Conservation (phyloP, 2,329 filamentous ascomycete genomes). For the Triangularia verruculosa region DNA sequence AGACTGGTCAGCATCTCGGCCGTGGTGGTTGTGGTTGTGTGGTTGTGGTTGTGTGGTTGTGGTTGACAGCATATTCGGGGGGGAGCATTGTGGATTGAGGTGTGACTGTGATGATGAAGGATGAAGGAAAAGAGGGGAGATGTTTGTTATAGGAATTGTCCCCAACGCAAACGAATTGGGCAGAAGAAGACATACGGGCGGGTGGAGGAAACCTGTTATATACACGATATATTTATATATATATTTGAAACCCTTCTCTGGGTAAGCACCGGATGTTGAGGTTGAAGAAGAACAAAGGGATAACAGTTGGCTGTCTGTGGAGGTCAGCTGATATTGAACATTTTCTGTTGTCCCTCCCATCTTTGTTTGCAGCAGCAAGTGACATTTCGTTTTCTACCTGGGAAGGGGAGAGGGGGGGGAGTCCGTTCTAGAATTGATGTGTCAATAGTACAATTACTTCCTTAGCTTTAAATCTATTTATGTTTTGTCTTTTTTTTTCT, state of each 20-base stretch:
- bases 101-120: not conserved
- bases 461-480: not conserved
- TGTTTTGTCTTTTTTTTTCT: not conserved
- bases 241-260: too few species aligned
- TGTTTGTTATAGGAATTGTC: not conserved
- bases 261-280: too few species aligned
- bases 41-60: not conserved
- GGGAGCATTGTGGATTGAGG: not conserved
- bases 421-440: not conserved
- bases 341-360: not conserved
- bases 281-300: not conserved
- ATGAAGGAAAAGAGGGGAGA: not conserved
- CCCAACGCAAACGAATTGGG: not conserved
- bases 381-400: not conserved
- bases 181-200: not conserved
- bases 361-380: not conserved
- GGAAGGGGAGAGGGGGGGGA: too few species aligned
- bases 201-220: not conserved
- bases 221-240: not conserved
- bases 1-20: not conserved
- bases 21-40: not conserved
- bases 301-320: not conserved
- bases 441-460: not conserved
- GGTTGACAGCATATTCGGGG: not conserved
- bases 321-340: not conserved